A percentile compares a stretch with the other conserved stretches of the same genome.
These are phyloP conservation scores for Alternaria ethzedia DNA, from an alignment of 2,329 filamentous ascomycete species.

Conservation along the genomic window DNA sequence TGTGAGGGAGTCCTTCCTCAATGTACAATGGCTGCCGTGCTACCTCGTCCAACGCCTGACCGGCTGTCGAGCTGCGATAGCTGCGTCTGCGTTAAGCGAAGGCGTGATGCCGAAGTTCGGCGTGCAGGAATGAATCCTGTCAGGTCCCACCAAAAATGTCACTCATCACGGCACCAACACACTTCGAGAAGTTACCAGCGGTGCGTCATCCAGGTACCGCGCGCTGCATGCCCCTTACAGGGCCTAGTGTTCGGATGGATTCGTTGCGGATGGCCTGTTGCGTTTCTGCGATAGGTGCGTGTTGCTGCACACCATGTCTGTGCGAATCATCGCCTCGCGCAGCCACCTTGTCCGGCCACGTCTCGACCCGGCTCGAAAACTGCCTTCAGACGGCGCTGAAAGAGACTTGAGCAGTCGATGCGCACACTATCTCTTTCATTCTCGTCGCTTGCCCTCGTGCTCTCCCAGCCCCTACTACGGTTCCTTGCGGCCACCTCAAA, in stretches of 20 bases:
- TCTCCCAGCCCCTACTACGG: neutral
- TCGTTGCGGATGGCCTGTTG: conserved; percentile 25
- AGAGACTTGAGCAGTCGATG: neutral
- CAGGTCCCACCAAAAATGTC: conserved; percentile 19
- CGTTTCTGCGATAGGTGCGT: conserved; percentile 29
- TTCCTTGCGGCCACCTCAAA: conserved; percentile 31
- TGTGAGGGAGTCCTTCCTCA: neutral
- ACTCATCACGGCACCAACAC: conserved; percentile 21
- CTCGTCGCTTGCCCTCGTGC: neutral
- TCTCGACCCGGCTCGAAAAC: neutral
- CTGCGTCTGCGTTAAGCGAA: neutral
- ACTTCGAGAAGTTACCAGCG: conserved; percentile 16
- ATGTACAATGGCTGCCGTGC: neutral
- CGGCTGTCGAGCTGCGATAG: neutral
- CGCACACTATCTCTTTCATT: neutral
- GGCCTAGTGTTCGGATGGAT: conserved; percentile 21
- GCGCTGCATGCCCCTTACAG: conserved; percentile 41
- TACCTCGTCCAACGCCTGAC: neutral
- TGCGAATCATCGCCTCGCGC: conserved; percentile 23
- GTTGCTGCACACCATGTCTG: conserved; percentile 15
- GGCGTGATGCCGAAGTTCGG: conserved; percentile 14
- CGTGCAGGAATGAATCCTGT: conserved; percentile 6
- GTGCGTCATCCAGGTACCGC: conserved; percentile 45
- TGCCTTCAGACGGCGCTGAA: neutral
- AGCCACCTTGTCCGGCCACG: conserved; percentile 11